phyloP scores from a whole-genome alignment of 768 basidiomycete species.

The Rubroboletus satanas region DNA sequence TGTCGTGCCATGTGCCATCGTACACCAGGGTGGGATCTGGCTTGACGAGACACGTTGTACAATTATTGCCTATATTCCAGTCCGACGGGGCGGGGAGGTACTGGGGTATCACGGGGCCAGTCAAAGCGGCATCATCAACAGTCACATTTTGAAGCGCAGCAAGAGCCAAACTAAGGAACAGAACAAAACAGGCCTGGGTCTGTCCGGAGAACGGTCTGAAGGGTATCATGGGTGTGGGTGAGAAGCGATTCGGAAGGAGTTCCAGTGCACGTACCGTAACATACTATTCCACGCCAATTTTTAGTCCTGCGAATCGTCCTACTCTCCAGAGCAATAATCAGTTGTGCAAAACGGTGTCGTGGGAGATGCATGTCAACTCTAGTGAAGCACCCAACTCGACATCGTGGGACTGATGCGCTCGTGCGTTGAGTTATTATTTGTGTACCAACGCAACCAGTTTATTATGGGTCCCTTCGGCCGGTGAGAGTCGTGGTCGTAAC shows the following conservation, averaged over 20 bases:
- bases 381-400: no score
- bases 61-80: conserved; percentile 11
- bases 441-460: no score
- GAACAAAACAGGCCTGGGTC: not conserved
- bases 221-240: not conserved
- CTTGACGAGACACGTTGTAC: not conserved
- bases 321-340: no score
- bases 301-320: no score
- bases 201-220: not conserved
- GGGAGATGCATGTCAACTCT: no score
- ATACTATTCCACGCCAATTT: no score
- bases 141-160: conserved; percentile 2
- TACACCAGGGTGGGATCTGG: conserved; percentile 3
- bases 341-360: no score
- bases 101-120: conserved; percentile 1
- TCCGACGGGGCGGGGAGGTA: not conserved
- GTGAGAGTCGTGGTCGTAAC: no score
- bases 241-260: not conserved
- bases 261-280: not conserved
- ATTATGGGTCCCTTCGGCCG: no score
- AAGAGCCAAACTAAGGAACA: not conserved
- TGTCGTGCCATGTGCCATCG: conserved; percentile 19
- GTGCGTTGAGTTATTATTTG: no score
- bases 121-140: conserved; percentile 6
- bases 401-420: no score